Base-by-base conservation (phyloP, 306 rosid genomes). In the Mucuna pruriens region DNA sequence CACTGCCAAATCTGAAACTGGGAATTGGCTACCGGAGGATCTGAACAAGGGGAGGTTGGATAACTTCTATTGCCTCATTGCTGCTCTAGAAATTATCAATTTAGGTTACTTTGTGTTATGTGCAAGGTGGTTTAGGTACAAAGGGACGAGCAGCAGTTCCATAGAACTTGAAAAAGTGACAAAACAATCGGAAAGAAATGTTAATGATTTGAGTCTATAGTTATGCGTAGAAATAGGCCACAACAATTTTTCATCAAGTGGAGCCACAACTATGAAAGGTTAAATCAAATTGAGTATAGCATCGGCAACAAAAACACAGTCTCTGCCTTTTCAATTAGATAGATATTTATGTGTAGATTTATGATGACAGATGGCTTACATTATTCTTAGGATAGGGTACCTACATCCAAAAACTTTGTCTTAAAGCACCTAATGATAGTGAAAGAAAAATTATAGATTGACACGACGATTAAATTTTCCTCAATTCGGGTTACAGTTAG, bases 11-110 rank as follows among this genome's bases (percentile, higher is more conserved):
- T 84, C 91, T 6, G 68, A 67, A 5, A 72, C 86, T 0, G 91
- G 91, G 46, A 90, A 85, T 62, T 93, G 97, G 97, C 46, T 91
- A 77, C 89, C 92, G 0, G 94, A 93, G 82, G 94, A 91, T 90
- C 94, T 90, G n/a, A 91, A 94, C 90, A 76, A 87, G 49, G 97
- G 97, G 9, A 93, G 90, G 73, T 85, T 93, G 83, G 97, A 93
- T 69, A 83, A 80, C 85, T 93, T 80, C 77, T 93, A 91, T 68
- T 69, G 83, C 86, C 74, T 89, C 80, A 71, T 90, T 75, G 85
- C 89, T 36, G 93, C 80, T 54, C 6, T 93, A 29, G 83, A 78
- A 72, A 77, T 77, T 29, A 3, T 89, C 3, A 89, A 87, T 74
- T 84, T 90, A 33, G 85, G 87, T 16, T 93, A 86, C 89, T 91